Base-by-base conservation (phyloP, 257 asterid genomes). In the Thymus quinquecostatus region DNA sequence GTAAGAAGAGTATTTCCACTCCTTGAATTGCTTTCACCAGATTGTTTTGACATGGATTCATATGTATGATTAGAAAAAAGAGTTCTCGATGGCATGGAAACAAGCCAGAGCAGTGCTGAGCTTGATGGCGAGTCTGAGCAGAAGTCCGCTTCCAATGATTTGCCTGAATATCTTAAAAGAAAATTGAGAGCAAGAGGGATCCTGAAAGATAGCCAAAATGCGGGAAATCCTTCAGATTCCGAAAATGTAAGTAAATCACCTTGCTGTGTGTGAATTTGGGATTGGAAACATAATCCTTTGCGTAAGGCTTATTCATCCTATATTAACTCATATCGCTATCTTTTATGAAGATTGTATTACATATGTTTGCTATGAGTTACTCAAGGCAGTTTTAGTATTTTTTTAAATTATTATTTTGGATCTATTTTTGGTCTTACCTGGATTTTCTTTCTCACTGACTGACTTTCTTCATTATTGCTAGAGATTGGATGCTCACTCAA, bases 181-280 rank as follows among this genome's bases (percentile, higher is more conserved):
- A 95, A 90, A 82, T 79, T 95, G 83, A 92, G 72, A 80, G 98
- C 95, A 65, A 88, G 99, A 79, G 99, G 99, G 51, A 92, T 95
- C 79, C 82, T 92, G 70, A 92, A 87, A 77, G 96, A 79, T 54
- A 80, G 68, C 56, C 72, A 83, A 57, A 75, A 54, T 30, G 62
- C 71, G 2, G 88, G 70, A 70, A 78, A 77, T 60, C 62, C 66
- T 68, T 44, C 69, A 49, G 34, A 55, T 60, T 64, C 85, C 14
- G 80, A 80, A 72, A 80, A 77, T 71, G 97, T 85, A 77, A 79
- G 96, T 71, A 59, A 5, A 30, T 64, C 45, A 54, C 61, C 64
- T 69, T 54, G 40, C 58, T 69, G 66, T 12, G 11, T 59, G 27
- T n/a, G 13, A 54, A 48, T 76, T 41, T 47, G 54, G 75, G 61